A percentile compares a stretch with the other conserved stretches of the same genome.
Evolutionary conservation across 257 asterid species (phyloP).

Genomic region (Gentiana dahurica): DNA sequence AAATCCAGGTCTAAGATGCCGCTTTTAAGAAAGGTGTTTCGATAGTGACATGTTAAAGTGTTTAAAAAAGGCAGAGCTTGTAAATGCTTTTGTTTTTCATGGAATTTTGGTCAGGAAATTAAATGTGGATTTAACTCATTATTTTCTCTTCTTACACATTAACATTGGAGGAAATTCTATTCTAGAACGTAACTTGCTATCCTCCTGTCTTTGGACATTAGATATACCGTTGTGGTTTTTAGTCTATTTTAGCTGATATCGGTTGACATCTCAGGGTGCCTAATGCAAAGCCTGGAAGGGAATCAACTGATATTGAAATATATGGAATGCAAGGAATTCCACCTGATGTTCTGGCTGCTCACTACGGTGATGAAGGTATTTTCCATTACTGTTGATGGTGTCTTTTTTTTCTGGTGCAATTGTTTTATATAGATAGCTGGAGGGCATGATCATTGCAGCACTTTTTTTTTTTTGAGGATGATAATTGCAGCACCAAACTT

Average conservation of each 20-base stretch:
- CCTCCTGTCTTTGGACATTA: no score
- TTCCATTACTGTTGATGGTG: not conserved
- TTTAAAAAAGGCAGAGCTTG: no score
- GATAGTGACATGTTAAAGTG: no score
- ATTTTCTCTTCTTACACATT: not conserved
- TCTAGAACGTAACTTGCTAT: not conserved
- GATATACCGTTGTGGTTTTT: no score
- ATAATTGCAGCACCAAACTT: no score
- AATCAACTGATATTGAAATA: slow-evolving; percentile 83
- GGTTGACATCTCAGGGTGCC: slow-evolving; percentile 54
- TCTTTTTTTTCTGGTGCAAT: not conserved
- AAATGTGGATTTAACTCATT: not conserved
- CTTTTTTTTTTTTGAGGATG: no score
- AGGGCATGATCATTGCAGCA: no score
- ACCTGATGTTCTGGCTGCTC: slow-evolving; percentile 67
- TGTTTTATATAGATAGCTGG: no score
- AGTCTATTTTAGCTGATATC: not conserved
- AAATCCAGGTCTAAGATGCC: no score
- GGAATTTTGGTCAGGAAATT: no score
- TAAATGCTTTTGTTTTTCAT: no score
- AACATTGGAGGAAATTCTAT: not conserved
- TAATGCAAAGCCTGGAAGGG: slow-evolving; percentile 89
- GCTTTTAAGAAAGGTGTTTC: no score
- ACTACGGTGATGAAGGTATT: slow-evolving; percentile 92
- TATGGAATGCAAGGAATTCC: slow-evolving; percentile 99